Base-by-base conservation (phyloP, 768 basidiomycete species). In the Leccinum olivaceopallidum region DNA sequence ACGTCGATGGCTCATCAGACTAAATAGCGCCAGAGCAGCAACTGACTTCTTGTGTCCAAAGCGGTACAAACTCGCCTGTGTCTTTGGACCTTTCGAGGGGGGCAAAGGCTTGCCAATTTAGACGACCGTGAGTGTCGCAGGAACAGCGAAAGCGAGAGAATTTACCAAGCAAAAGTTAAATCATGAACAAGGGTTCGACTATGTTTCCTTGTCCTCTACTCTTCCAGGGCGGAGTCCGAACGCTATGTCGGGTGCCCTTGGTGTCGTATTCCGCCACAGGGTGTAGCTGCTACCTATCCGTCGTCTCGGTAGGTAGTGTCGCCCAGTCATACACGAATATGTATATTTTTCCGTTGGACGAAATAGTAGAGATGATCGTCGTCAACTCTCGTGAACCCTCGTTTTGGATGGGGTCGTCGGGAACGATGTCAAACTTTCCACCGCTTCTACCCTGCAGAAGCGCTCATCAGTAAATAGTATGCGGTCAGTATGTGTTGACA, bases 11-110 rank as follows among this genome's bases (percentile, higher is more conserved):
- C 36, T 66, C 39, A 67, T 66, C 61, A 62, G 63, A 60, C 14
- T 53, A 54, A 58, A 66, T 60, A 66, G 64, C 61, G 59, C 59
- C 60, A 13, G 56, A 67, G 53, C 26, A 36, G n/a, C 20, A 59
- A 64, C 83, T 60, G 67, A 93, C 94, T 68, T 98, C 95, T 81
- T 98, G 96, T 71, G 98, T 93, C 96, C 96, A 98, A 57, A 97
- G 75, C 0, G 96, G 96, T 28, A 97, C 94, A 72, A 95, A 98
- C 73, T 98, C 96, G 63, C 90, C 89, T 7, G 84, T 87, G 72
- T 98, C 96, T 71, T 87, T 94, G 30, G 88, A 86, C 73, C 95
- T 96, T 68, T 95, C 92, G 20, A 99, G 83, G 2, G 95, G 2
- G 96, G 96, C 3, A 98, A 77, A 3, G 96, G 93, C 16, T 96